Percentiles rank a stretch among this genome's conserved stretches.
Conservation (phyloP, 2,329 filamentous ascomycete genomes). For the Hypoxylon sp. region DNA sequence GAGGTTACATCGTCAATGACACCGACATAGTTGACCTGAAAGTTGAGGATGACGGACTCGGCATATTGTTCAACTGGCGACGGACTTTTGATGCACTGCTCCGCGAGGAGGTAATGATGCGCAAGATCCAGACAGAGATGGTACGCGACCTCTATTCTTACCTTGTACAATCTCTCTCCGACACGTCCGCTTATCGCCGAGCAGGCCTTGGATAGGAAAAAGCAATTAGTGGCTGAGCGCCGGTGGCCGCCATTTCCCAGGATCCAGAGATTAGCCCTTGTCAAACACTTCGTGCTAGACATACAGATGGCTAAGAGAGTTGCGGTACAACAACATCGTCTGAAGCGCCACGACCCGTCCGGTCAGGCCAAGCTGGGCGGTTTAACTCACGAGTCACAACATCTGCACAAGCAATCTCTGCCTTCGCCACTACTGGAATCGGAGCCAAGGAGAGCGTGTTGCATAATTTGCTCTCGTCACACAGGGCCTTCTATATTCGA, state of each 20-base stretch:
- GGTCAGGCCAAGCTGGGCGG: constrained; percentile 28
- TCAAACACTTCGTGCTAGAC: constrained; percentile 42
- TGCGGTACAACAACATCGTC: constrained; percentile 36
- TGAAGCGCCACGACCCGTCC: constrained; percentile 33
- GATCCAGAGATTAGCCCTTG: constrained; percentile 34
- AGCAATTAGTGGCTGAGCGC: constrained; percentile 22
- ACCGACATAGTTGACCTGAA: constrained; percentile 39
- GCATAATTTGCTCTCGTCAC: constrained; percentile 40
- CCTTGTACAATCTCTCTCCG: constrained; percentile 15
- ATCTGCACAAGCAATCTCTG: constrained; percentile 41
- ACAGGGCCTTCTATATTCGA: constrained; percentile 44
- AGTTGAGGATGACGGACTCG: constrained; percentile 35
- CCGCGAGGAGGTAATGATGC: constrained; percentile 46
- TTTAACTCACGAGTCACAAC: constrained; percentile 38
- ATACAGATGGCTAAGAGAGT: constrained; percentile 43
- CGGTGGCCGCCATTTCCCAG: constrained; percentile 40
- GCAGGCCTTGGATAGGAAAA: constrained; percentile 32
- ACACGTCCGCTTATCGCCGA: constrained; percentile 26
- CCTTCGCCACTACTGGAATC: constrained; percentile 14
- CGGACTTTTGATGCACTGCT: constrained; percentile 38
- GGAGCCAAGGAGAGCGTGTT: constrained; percentile 34
- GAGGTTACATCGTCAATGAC: constrained; percentile 42
- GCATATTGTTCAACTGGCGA: constrained; percentile 39
- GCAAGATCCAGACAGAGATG: constrained; percentile 38
- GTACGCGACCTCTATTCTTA: constrained; percentile 34